A percentile compares a stretch with the other conserved stretches of the same genome.
Conservation (phyloP, 768 basidiomycete species). For the Suillus luteus region DNA sequence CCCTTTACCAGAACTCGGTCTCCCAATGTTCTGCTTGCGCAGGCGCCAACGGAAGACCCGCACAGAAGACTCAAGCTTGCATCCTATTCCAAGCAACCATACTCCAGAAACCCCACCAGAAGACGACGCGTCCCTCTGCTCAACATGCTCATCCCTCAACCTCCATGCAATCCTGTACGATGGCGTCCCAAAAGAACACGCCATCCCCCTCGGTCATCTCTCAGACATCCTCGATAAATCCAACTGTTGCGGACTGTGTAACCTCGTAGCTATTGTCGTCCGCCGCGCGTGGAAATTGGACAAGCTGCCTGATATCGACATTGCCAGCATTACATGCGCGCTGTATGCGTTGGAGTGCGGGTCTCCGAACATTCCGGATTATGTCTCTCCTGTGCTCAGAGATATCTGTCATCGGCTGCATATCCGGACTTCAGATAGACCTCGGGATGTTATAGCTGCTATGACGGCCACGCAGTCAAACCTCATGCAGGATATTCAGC, state of each 20-base stretch:
- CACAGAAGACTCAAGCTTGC: not conserved
- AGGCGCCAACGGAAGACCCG: not conserved
- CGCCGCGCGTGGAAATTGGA: conserved; percentile 8
- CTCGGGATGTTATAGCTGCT: not conserved
- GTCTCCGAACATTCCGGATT: not conserved
- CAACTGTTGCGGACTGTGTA: conserved; percentile 9
- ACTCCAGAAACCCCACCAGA: not conserved
- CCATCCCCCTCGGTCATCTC: conserved; percentile 4
- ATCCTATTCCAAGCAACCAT: not conserved
- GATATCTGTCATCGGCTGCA: conserved; percentile 10
- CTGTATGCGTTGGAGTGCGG: not conserved
- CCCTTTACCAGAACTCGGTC: not conserved
- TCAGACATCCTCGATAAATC: conserved; percentile 8
- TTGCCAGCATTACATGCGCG: not conserved
- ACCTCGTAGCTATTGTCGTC: conserved; percentile 5
- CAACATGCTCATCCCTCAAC: conserved; percentile 12
- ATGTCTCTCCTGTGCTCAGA: not conserved
- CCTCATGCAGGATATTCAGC: conserved; percentile 9
- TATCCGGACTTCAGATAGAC: not conserved
- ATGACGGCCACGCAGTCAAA: not conserved
- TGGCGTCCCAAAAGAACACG: conserved; percentile 3
- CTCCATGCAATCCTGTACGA: conserved; percentile 9
- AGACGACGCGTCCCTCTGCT: conserved; percentile 6
- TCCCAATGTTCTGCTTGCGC: not conserved
- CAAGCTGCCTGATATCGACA: conserved; percentile 3